These are phyloP conservation scores for Zizania latifolia DNA, from an alignment of 176 grass and related monocot species.

Conservation along the genomic window DNA sequence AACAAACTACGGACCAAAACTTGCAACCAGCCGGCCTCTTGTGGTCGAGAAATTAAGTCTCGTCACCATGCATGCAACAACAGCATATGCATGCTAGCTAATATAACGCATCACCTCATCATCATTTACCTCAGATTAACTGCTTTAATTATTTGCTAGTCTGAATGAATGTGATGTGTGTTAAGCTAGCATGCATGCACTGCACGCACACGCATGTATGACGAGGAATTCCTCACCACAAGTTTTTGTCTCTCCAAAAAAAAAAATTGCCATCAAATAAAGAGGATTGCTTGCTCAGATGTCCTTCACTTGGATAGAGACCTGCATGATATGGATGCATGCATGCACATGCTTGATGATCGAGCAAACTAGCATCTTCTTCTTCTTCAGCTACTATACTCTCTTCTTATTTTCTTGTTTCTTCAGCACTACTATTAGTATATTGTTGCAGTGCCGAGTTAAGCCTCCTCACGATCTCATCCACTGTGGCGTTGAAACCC, in stretches of 20 bases:
- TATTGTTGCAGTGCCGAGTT: neutral
- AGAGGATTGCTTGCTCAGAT: neutral
- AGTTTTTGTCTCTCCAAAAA: neutral
- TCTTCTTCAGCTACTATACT: no score
- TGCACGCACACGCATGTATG: neutral
- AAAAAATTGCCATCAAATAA: neutral
- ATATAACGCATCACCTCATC: no score
- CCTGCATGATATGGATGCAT: neutral
- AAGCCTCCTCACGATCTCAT: constrained; percentile 55
- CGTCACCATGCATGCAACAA: neutral
- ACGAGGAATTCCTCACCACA: constrained; percentile 14
- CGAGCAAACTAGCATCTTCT: neutral
- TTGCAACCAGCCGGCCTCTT: no score
- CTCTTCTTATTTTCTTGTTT: no score
- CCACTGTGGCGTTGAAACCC: constrained; percentile 38
- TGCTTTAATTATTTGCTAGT: no score
- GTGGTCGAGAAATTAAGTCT: no score
- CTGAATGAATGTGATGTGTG: constrained; percentile 9
- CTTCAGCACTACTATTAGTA: neutral
- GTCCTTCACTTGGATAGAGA: neutral
- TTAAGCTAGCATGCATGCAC: neutral
- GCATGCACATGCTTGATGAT: neutral
- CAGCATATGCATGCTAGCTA: no score
- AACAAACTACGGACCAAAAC: constrained; percentile 11
- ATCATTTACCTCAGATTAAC: neutral